These are phyloP conservation scores for Globisporangium rhizosaccharum DNA, from an alignment of 352 stramenopile species.

Conservation along the genomic window DNA sequence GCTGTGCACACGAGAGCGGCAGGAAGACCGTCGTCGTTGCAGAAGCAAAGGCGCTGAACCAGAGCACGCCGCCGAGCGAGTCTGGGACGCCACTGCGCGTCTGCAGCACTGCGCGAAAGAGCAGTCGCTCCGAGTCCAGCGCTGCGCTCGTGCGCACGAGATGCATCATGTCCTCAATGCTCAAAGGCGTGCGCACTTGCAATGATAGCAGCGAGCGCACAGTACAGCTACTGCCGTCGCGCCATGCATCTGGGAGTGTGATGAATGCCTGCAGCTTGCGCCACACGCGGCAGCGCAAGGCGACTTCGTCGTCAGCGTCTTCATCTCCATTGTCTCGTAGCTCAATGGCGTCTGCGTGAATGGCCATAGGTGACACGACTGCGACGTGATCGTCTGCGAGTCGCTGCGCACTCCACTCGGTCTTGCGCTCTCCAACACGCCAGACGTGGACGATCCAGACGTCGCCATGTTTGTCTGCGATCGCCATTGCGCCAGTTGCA, in stretches of 20 bases:
- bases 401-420: neutral
- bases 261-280: neutral
- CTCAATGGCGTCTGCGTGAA: too few species aligned
- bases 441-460: slow-evolving; percentile 82
- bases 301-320: neutral
- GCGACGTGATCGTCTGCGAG: slow-evolving; percentile 1
- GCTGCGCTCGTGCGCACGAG: neutral
- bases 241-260: neutral
- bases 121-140: neutral
- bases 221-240: neutral
- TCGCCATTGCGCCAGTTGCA: slow-evolving; percentile 17
- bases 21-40: neutral
- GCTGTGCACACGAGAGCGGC: neutral
- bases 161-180: neutral
- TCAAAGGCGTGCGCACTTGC: neutral
- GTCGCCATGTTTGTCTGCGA: slow-evolving; percentile 45
- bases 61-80: neutral
- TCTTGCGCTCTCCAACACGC: neutral
- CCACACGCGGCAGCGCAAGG: neutral
- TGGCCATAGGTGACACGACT: neutral
- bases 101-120: neutral
- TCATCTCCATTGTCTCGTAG: too few species aligned
- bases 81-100: neutral
- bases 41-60: neutral
- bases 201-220: neutral